Conservation (phyloP, 2,329 filamentous ascomycete species). For the Podosphaera fusca region DNA sequence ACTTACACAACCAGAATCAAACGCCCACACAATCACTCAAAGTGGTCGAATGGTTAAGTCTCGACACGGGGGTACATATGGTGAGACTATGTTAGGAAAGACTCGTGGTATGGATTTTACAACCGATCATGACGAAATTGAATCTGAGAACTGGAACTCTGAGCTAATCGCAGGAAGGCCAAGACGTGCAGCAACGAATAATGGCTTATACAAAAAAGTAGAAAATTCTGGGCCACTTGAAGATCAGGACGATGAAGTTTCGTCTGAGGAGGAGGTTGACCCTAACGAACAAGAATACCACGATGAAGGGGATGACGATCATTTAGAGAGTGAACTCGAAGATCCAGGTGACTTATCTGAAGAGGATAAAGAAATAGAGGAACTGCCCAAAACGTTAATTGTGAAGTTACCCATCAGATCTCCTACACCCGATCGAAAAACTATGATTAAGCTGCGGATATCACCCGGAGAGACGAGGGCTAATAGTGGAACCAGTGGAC, state of each 20-base stretch:
- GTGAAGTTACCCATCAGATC: constrained; percentile 41
- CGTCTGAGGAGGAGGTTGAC: constrained; percentile 35
- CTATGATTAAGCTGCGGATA: constrained; percentile 8
- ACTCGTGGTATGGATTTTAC: constrained; percentile 9
- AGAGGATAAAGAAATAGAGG: constrained; percentile 23
- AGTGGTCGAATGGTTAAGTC: constrained; percentile 70
- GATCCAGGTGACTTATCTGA: constrained; percentile 29
- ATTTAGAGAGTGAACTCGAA: constrained; percentile 31
- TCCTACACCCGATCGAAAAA: constrained; percentile 14
- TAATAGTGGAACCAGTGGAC: not conserved
- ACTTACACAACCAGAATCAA: constrained; percentile 47
- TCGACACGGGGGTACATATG: constrained; percentile 28
- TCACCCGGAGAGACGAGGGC: not conserved
- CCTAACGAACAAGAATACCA: constrained; percentile 54
- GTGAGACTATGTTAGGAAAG: constrained; percentile 27
- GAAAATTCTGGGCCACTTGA: constrained; percentile 5
- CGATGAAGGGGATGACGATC: constrained; percentile 43
- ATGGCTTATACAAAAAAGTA: constrained; percentile 6
- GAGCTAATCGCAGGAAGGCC: constrained; percentile 17
- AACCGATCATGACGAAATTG: constrained; percentile 21
- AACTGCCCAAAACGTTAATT: constrained; percentile 38
- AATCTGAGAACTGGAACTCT: constrained; percentile 21
- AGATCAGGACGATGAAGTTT: too few relatives aligned
- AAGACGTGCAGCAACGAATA: constrained; percentile 16
- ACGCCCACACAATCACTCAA: constrained; percentile 44